Evolutionary conservation across 768 basidiomycete genomes (phyloP), one percentile per base, ranked within the genome.

Genomic region (Lyophyllum shimeji): DNA sequence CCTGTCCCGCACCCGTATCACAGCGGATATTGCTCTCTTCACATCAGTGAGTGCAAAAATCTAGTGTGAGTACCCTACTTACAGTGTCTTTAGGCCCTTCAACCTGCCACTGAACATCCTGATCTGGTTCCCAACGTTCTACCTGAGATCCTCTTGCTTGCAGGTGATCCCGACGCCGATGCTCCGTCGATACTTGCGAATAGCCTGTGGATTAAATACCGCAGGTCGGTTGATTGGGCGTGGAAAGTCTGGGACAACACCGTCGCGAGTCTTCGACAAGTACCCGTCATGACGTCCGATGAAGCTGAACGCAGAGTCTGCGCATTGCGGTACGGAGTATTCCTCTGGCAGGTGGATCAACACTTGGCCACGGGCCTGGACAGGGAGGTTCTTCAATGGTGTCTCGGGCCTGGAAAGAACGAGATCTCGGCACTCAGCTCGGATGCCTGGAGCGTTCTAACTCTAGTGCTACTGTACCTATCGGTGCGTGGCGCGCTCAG

Each of bases 201-300:
- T 61, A 80, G 81, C 45, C 74, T 93, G 13, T 93, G 91, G 91
- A 88, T 89, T 69, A 88, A 89, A 65, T 92, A 92, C 62, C 83
- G 87, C 42, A 82, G 82, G 15, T 82, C 89, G 0, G 63, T 70
- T 13, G 82, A 90, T 61, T 92, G 90, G 89, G 89, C 82, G 1
- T 87, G 84, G 83, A 87, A 86, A 62, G 87, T 88, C 18, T 93
- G 90, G 90, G 89, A 92, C 65, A 92, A 89, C 62, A 83, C 86
- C 1, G 77, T 93, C 43, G 83, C 87, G 6, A 86, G 85, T 50
- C 74, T 93, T 43, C 87, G 85, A 42, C 86, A 88, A 65, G 76
- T 89, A 43, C 82, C 86, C 6, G 68, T 70, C 43, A 81, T 87
- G 75, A 77, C 77, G 15, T 62, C 74, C 3, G 84, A 85, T 53